Percentiles rank a stretch among this genome's conserved stretches.
Conservation (phyloP, 179 eudicot species). For the Sideroxylon spinosum region DNA sequence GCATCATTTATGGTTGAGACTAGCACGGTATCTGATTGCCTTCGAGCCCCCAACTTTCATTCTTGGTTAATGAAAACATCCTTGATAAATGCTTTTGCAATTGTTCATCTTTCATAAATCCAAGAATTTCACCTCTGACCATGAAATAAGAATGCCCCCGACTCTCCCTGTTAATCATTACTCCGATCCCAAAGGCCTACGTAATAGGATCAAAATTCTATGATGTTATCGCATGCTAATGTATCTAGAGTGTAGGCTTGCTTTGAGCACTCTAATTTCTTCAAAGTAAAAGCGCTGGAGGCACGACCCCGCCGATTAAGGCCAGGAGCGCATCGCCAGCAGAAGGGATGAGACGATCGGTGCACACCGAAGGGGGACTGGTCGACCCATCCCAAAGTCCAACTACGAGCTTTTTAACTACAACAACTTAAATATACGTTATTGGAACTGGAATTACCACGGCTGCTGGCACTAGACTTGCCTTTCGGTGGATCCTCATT, state of each 20-base stretch:
- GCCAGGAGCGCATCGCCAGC: conserved; percentile 34
- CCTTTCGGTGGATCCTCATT: too few species aligned
- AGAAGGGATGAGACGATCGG: conserved; percentile 26
- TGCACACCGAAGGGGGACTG: conserved; percentile 8
- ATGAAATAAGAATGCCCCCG: conserved; percentile 60
- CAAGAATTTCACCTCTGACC: conserved; percentile 73
- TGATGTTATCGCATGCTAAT: conserved; percentile 28
- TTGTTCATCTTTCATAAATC: conserved; percentile 69
- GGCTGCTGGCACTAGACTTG: too few species aligned
- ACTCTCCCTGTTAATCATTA: conserved; percentile 45
- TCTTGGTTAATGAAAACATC: conserved; percentile 72
- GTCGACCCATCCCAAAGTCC: too few species aligned
- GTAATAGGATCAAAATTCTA: conserved; percentile 29
- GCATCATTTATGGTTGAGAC: conserved; percentile 53
- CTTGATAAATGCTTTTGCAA: conserved; percentile 73
- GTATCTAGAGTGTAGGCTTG: conserved; percentile 37
- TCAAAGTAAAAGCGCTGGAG: conserved; percentile 50
- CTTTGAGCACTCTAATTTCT: conserved; percentile 60
- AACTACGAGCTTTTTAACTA: too few species aligned
- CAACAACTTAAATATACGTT: too few species aligned
- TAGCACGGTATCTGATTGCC: conserved; percentile 66
- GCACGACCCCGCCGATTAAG: conserved; percentile 45
- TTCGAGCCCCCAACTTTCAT: conserved; percentile 78
- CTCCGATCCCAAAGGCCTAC: conserved; percentile 32
- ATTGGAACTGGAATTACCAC: too few species aligned